These are phyloP conservation scores for Aleurites moluccanus DNA, from an alignment of 441 rosid genomes.

Conservation along the genomic window DNA sequence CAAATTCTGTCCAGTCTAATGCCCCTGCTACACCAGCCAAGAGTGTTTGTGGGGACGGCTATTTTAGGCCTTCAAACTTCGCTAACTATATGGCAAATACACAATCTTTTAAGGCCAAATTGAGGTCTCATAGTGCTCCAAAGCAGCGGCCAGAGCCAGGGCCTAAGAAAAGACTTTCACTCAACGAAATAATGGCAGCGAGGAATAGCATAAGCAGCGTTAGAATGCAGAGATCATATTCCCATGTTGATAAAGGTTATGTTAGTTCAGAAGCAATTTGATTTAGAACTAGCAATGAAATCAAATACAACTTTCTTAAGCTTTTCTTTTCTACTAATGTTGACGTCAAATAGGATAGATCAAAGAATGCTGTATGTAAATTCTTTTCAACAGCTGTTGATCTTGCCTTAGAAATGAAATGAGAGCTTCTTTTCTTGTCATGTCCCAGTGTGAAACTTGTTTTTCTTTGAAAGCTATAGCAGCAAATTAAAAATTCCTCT, in stretches of 20 bases:
- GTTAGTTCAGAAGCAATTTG: neutral
- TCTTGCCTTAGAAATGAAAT: neutral
- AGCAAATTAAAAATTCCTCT: neutral
- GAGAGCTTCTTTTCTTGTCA: neutral
- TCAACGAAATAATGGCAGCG: constrained; percentile 66
- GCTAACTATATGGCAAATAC: constrained; percentile 89
- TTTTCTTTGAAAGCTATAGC: neutral
- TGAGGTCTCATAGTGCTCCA: constrained; percentile 81
- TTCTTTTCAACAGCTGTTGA: constrained; percentile 12
- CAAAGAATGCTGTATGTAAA: constrained; percentile 13
- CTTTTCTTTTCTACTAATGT: constrained; percentile 25
- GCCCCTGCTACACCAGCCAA: constrained; percentile 70
- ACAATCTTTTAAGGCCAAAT: constrained; percentile 72
- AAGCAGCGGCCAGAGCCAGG: constrained; percentile 70
- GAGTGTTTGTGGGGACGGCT: constrained; percentile 69
- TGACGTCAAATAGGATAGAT: constrained; percentile 25
- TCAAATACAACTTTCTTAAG: neutral
- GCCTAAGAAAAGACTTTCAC: constrained; percentile 54
- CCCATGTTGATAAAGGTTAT: constrained; percentile 30
- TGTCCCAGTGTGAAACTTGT: neutral
- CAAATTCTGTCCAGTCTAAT: constrained; percentile 20
- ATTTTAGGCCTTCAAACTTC: constrained; percentile 44
- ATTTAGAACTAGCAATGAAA: neutral
- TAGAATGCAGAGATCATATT: constrained; percentile 49
- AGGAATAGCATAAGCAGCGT: constrained; percentile 72